Conservation (phyloP, 163 green algal species). For the Chlorella variabilis region DNA sequence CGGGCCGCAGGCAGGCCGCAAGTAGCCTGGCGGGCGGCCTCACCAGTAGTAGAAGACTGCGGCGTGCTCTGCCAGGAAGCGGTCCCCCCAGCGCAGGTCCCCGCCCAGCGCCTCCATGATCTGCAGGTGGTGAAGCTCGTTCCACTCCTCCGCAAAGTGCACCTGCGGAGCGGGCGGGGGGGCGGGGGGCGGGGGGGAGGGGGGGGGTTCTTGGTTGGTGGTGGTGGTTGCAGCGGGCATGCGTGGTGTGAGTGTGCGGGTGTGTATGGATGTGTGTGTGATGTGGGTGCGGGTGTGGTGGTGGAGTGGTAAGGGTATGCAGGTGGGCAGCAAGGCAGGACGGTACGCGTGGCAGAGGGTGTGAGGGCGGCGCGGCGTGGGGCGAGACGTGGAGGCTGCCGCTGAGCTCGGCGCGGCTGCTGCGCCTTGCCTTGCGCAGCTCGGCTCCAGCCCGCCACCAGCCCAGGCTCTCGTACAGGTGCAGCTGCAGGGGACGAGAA, state of each 20-base stretch:
- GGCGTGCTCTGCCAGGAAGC: constrained; percentile 92
- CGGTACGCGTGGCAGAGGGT: no score
- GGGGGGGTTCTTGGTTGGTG: background rate
- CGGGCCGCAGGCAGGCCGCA: background rate
- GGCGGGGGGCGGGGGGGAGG: background rate
- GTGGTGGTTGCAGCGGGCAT: no score
- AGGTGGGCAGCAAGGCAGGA: no score
- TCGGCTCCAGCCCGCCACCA: constrained; percentile 79
- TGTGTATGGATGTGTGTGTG: no score
- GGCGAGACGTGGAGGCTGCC: background rate
- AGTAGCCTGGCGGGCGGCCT: no score
- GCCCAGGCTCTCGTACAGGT: constrained; percentile 96
- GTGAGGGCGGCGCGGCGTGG: no score
- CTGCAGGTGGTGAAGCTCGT: constrained; percentile 92
- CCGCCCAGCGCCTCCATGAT: constrained; percentile 98
- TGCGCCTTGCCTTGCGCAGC: constrained; percentile 71
- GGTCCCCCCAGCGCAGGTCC: constrained; percentile 90
- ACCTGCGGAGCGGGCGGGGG: constrained; percentile 57
- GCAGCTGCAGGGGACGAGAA: constrained; percentile 58
- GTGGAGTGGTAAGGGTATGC: background rate
- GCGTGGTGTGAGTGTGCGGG: no score
- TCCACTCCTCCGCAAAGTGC: constrained; percentile 96
- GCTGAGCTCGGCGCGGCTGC: background rate
- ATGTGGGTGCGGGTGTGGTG: background rate
- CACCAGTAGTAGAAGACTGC: constrained; percentile 94